Evolutionary conservation across 352 stramenopile species (phyloP), one percentile per base, ranked within the genome.

Genomic region (Achlya hypogyna): DNA sequence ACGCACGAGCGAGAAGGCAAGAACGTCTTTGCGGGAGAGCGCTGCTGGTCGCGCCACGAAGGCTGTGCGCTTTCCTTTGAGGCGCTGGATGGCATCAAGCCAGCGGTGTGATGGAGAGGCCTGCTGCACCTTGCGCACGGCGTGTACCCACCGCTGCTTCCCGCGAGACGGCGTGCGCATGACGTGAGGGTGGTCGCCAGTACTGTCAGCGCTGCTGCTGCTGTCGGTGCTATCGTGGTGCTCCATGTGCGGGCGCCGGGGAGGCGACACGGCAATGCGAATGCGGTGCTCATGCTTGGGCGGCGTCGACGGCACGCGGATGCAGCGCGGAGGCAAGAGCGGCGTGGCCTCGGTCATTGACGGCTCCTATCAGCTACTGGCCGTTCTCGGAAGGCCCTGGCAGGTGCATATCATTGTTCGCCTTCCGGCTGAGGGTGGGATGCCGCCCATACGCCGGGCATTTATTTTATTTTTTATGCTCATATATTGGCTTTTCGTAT

Each of bases 81-180:
- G 29, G 35, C 54, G n/a, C 25, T 67, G 42, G 51, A 28, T 58
- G 9, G 28, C 49, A 20, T 56, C 49, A 10, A 56, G 25, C 49
- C 49, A 56, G 12, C 49, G 49, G 31, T 56, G 49, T 9, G 49
- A 56, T 10, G 60, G 60, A 1, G 43, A 67, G 20, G 51, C 51
- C 14, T 56, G 38, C 5, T 49, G 60, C 28, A 67, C 51, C 22
- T 67, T 49, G 25, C 27, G 25, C 16, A 38, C 27, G 14, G 60
- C 60, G 23, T 67, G 60, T 2, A 58, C 20, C 60, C 60, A 67
- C 20, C 60, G 29, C 29, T 58, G 60, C 34, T 58, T 67, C 5
- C 42, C 20, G 27, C 23, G 22, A 3, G 56, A 64, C 42, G 29
- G 27, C 38, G 31, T 28, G 14, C 53, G n/a, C 31, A 49, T 18